A percentile compares a stretch with the other conserved stretches of the same genome.
These are phyloP conservation scores for Coemansia sp. DNA, from an alignment of 192 early-diverging fungal species.

Conservation along the genomic window DNA sequence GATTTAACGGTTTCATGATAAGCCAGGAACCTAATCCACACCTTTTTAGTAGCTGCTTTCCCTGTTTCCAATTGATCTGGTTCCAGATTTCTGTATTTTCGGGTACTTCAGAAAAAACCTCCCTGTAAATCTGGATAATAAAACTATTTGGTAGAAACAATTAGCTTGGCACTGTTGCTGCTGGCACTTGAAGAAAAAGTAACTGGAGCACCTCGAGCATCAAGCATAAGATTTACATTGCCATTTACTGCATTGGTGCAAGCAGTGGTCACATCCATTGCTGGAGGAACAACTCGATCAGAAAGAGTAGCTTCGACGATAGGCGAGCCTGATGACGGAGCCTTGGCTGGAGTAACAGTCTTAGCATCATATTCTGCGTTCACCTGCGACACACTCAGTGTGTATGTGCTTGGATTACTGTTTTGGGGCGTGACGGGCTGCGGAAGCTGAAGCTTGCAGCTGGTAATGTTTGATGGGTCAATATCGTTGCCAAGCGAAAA, in stretches of 20 bases:
- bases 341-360: background rate
- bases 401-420: background rate
- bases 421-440: background rate
- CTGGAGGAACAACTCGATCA: background rate
- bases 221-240: background rate
- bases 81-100: too few species aligned
- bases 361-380: background rate
- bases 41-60: too few species aligned
- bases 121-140: too few species aligned
- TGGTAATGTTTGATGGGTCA: background rate
- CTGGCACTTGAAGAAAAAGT: background rate
- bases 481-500: slow-evolving; percentile 1
- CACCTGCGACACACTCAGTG: background rate
- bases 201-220: background rate
- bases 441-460: background rate
- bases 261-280: background rate
- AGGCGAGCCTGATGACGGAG: background rate
- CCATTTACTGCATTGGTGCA: background rate
- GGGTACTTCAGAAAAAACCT: too few species aligned
- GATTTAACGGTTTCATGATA: too few species aligned
- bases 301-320: background rate
- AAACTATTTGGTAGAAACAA: background rate
- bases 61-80: too few species aligned
- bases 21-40: too few species aligned
- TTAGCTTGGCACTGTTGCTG: background rate